Evolutionary conservation across 106 monocot genomes (phyloP).

Genomic region (Acorus gramineus): DNA sequence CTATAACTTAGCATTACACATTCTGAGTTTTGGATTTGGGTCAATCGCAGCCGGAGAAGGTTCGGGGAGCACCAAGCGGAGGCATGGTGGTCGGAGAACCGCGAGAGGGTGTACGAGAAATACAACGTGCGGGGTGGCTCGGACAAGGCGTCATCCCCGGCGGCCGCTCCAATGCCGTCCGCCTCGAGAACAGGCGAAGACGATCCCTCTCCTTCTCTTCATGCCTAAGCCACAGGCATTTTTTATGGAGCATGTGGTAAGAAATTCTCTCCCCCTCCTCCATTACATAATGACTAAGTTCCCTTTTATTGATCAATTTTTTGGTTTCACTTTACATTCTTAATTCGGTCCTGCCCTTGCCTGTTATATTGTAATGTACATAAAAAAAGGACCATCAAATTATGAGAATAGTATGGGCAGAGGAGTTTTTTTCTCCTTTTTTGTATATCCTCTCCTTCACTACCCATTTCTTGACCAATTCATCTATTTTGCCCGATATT

Average conservation of each 20-base stretch:
- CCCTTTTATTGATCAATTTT: background rate
- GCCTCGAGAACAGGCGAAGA: conserved; percentile 3
- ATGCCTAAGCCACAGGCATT: background rate
- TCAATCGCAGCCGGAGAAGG: conserved; percentile 16
- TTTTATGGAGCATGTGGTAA: background rate
- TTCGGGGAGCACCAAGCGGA: conserved; percentile 3
- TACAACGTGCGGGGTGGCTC: conserved; percentile 13
- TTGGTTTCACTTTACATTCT: background rate
- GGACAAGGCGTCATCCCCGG: conserved; percentile 35
- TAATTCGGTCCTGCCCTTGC: background rate
- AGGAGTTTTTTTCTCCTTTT: too few relatives aligned
- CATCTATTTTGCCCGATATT: too few relatives aligned
- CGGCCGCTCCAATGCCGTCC: conserved; percentile 20
- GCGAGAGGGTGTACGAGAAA: background rate
- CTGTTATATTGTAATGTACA: conserved; percentile 10
- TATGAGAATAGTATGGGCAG: too few relatives aligned
- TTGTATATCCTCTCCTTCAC: too few relatives aligned
- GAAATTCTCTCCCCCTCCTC: background rate
- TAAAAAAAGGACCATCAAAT: background rate
- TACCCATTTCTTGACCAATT: too few relatives aligned
- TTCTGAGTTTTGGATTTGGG: too few relatives aligned
- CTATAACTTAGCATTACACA: too few relatives aligned
- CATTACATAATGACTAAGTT: background rate
- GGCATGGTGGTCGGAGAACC: background rate
- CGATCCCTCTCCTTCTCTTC: background rate